phyloP scores from a whole-genome alignment of 306 rosid genomes.

The Castanospermum australe region DNA sequence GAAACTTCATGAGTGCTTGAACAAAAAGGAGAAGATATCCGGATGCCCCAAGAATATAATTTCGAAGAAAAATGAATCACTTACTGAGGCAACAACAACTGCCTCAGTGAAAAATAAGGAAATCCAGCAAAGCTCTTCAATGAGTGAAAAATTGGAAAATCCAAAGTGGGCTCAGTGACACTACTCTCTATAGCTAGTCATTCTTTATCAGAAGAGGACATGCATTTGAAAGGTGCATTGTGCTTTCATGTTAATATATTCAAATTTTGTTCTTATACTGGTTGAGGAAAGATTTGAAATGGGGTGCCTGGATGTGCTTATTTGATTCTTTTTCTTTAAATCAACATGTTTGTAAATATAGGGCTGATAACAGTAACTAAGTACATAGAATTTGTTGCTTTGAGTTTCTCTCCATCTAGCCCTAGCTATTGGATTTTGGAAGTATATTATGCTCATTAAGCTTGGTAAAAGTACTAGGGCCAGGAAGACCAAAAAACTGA shows the following conservation, averaged over 20 bases:
- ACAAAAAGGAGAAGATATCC: constrained; percentile 39
- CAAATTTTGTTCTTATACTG: too few species aligned
- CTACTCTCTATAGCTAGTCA: constrained; percentile 51
- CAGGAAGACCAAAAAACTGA: not conserved
- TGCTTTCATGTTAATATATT: not conserved
- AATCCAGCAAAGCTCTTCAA: constrained; percentile 28
- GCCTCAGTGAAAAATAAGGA: constrained; percentile 42
- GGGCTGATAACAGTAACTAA: not conserved
- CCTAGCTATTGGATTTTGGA: not conserved
- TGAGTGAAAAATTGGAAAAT: constrained; percentile 45
- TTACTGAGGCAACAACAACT: constrained; percentile 43
- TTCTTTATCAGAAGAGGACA: constrained; percentile 48
- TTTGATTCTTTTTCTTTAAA: not conserved
- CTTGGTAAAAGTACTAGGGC: not conserved
- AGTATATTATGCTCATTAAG: not conserved
- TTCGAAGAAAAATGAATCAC: constrained; percentile 40
- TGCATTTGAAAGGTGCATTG: constrained; percentile 44
- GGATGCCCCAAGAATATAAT: constrained; percentile 34
- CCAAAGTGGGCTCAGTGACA: constrained; percentile 52
- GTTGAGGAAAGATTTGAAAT: not conserved
- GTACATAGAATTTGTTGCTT: not conserved
- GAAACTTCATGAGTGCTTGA: constrained; percentile 18
- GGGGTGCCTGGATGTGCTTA: not conserved
- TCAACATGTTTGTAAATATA: not conserved
- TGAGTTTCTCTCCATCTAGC: not conserved